A percentile compares a stretch with the other conserved stretches of the same genome.
Conservation (phyloP, 306 rosid species). For the Vigna reflexopilosa region DNA sequence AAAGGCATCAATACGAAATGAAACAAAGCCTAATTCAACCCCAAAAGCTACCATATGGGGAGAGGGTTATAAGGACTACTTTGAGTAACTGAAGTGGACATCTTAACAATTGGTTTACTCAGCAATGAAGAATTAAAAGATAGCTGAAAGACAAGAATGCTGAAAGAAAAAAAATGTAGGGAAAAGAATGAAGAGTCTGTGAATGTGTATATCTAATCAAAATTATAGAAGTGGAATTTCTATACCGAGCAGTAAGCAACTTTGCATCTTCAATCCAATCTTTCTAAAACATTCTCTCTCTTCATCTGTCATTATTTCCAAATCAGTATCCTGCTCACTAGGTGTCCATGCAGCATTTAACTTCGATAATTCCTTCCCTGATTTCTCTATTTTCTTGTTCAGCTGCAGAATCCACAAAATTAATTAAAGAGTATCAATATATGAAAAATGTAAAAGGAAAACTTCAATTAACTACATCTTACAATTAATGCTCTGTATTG, state of each 20-base stretch:
- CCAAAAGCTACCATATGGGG: too few species aligned
- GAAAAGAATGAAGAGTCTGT: not conserved
- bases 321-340: conserved; percentile 62
- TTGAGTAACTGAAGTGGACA: not conserved
- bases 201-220: conserved; percentile 18
- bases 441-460: conserved; percentile 37
- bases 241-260: conserved; percentile 73
- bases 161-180: not conserved
- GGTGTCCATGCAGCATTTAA: conserved; percentile 68
- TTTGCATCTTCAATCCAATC: conserved; percentile 72
- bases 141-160: not conserved
- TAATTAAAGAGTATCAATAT: conserved; percentile 20
- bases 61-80: not conserved
- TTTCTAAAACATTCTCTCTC: conserved; percentile 75
- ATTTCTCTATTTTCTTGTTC: conserved; percentile 67
- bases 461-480: conserved; percentile 49
- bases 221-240: conserved; percentile 25
- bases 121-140: conserved; percentile 5
- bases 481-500: conserved; percentile 66
- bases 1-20: too few species aligned
- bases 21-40: too few species aligned
- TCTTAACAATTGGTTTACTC: conserved; percentile 7
- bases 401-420: conserved; percentile 59
- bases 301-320: conserved; percentile 75
- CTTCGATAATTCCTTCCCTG: conserved; percentile 60